phyloP scores from a whole-genome alignment of 108 stramenopile genomes.

The Mediolabrus comicus region DNA sequence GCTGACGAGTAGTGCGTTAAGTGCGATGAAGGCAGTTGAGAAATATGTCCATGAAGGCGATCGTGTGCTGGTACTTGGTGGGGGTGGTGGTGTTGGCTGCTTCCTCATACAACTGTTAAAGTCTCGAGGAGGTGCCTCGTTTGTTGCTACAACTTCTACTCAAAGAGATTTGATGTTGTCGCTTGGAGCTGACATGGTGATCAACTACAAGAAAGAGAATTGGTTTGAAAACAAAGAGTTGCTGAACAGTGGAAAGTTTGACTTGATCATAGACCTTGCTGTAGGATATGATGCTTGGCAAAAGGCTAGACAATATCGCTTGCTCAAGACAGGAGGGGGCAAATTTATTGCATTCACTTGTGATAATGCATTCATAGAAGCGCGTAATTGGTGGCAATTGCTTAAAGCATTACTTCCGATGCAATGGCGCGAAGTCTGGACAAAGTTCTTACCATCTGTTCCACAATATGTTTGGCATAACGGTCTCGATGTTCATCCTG shows the following conservation, averaged over 20 bases:
- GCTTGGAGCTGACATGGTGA: slow-evolving; percentile 50
- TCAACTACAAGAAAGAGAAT: slow-evolving; percentile 50
- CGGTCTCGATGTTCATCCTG: slow-evolving; percentile 24
- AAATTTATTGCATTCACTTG: slow-evolving; percentile 34
- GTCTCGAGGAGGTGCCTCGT: slow-evolving; percentile 30
- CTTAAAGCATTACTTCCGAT: slow-evolving; percentile 32
- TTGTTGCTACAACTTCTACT: slow-evolving; percentile 46
- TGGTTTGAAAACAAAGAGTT: slow-evolving; percentile 54
- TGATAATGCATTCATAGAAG: slow-evolving; percentile 40
- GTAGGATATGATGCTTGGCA: slow-evolving; percentile 47
- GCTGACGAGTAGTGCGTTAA: slow-evolving; percentile 24
- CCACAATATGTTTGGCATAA: slow-evolving; percentile 22
- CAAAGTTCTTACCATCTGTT: slow-evolving; percentile 15
- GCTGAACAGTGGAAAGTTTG: slow-evolving; percentile 28
- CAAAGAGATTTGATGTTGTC: slow-evolving; percentile 34
- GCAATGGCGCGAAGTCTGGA: slow-evolving; percentile 42
- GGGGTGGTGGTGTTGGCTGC: slow-evolving; percentile 56
- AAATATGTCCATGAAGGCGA: slow-evolving; percentile 34
- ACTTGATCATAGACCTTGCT: slow-evolving; percentile 50
- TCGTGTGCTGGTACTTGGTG: slow-evolving; percentile 56
- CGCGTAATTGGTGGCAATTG: slow-evolving; percentile 39
- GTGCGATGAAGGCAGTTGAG: slow-evolving; percentile 24
- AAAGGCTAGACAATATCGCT: slow-evolving; percentile 26
- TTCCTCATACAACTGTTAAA: slow-evolving; percentile 45
- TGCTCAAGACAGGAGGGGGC: slow-evolving; percentile 37